These are phyloP conservation scores for Pichia heedii DNA, from an alignment of 805 yeast species.

Conservation along the genomic window DNA sequence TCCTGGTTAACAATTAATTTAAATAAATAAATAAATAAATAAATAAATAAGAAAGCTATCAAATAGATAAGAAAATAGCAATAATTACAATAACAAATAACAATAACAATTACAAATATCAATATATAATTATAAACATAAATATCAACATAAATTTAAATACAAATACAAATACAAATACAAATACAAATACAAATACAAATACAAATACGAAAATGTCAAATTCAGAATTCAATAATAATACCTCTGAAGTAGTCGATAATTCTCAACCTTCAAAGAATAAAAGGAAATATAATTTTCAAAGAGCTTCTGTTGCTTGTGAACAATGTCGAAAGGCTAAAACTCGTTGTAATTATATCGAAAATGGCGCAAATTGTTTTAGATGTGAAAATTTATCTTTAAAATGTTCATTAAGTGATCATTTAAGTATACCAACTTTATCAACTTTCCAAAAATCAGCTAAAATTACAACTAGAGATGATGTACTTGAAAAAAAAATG, in stretches of 20 bases:
- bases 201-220: not conserved
- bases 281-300: constrained; percentile 12
- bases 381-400: constrained; percentile 20
- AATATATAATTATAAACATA: not conserved
- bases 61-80: too few relatives aligned
- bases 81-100: too few relatives aligned
- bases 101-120: not conserved
- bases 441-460: constrained; percentile 10
- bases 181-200: too few relatives aligned
- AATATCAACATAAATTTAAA: too few relatives aligned
- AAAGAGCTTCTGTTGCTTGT: constrained; percentile 17
- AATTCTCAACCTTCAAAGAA: not conserved
- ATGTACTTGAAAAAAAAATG: not conserved
- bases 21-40: not conserved
- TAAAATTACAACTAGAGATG: constrained; percentile 2
- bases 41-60: not conserved
- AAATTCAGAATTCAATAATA: not conserved
- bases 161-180: too few relatives aligned
- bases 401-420: constrained; percentile 15
- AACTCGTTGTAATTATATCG: constrained; percentile 19
- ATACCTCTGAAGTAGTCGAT: not conserved
- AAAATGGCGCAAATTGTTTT: constrained; percentile 18
- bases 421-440: constrained; percentile 6
- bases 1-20: not conserved
- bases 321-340: constrained; percentile 20